These are phyloP conservation scores for Trichoderma atroviride DNA, from an alignment of 2,329 filamentous ascomycete genomes.

Conservation along the genomic window DNA sequence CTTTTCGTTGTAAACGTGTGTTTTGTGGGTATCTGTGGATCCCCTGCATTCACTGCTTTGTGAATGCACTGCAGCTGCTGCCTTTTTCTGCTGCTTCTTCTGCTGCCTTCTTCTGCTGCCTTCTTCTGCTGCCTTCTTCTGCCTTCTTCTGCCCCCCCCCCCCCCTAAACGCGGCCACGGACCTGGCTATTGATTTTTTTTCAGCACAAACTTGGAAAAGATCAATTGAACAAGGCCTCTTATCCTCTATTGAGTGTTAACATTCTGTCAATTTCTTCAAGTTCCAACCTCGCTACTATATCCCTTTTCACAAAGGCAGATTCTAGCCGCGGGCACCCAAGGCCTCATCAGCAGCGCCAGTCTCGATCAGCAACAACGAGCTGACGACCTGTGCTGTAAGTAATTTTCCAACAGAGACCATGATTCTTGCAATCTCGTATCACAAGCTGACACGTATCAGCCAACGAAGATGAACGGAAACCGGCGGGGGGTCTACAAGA, in stretches of 20 bases:
- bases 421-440: neutral
- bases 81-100: no score
- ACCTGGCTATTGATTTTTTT: no score
- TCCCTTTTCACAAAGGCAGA: neutral
- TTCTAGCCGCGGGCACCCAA: slow-evolving; percentile 52
- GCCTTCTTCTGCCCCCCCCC: no score
- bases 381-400: slow-evolving; percentile 54
- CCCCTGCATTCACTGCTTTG: no score
- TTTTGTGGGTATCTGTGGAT: no score
- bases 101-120: neutral
- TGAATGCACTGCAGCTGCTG: neutral
- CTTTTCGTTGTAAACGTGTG: no score
- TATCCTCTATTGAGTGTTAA: neutral
- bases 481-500: neutral
- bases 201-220: no score
- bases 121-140: neutral
- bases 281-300: neutral
- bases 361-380: slow-evolving; percentile 79
- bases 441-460: neutral
- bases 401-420: neutral
- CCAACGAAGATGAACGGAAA: neutral
- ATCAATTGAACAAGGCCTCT: neutral
- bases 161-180: neutral
- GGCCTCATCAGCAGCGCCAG: slow-evolving; percentile 59
- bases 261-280: neutral